Evolutionary conservation across 768 basidiomycete genomes (phyloP).

Genomic region (Trametes cingulata): DNA sequence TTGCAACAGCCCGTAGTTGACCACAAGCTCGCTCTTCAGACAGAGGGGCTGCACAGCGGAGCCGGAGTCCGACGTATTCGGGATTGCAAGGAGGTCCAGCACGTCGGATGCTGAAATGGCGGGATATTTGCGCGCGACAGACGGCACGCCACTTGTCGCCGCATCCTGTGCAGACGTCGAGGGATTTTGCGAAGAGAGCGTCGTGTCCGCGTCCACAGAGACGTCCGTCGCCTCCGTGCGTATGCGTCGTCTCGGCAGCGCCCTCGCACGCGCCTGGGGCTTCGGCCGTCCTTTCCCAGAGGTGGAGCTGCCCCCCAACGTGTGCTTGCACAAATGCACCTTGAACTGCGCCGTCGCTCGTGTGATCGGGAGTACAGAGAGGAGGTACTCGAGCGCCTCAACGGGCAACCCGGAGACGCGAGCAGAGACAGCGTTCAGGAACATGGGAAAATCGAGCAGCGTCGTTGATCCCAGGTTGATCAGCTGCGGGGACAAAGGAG

Average conservation of each 20-base stretch:
- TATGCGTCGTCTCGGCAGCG: conserved; percentile 28
- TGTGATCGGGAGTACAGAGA: conserved; percentile 30
- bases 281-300: conserved; percentile 1
- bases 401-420: conserved; percentile 27
- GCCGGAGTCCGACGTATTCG: conserved; percentile 11
- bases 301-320: conserved; percentile 2
- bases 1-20: conserved; percentile 30
- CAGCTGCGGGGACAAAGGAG: conserved; percentile 28
- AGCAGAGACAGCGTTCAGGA: conserved; percentile 32
- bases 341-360: conserved; percentile 30
- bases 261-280: conserved; percentile 28
- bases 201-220: neutral
- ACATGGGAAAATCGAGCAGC: conserved; percentile 34
- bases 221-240: conserved; percentile 15
- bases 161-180: conserved; percentile 3
- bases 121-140: conserved; percentile 21
- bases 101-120: conserved; percentile 20
- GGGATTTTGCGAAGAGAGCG: conserved; percentile 1
- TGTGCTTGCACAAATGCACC: conserved; percentile 30
- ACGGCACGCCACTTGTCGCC: neutral
- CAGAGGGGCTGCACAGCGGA: neutral
- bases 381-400: conserved; percentile 23
- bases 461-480: conserved; percentile 37
- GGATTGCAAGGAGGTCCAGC: conserved; percentile 19
- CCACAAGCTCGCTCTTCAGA: conserved; percentile 31